Conservation (phyloP, 345 rosid species). For the Bruguiera gymnorhiza region DNA sequence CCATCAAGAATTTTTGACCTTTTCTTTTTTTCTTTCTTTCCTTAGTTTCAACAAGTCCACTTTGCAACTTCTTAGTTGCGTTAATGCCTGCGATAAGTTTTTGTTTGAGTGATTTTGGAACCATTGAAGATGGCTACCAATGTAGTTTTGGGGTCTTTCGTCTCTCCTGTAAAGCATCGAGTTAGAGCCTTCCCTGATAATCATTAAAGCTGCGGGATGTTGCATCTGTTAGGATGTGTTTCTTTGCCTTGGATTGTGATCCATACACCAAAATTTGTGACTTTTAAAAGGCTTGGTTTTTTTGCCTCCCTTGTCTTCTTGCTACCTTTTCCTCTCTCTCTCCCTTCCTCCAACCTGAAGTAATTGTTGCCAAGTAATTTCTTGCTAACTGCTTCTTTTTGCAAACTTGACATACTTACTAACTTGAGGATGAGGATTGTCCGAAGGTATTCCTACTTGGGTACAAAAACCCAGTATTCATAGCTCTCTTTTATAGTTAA, state of each 20-base stretch:
- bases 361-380: constrained; percentile 32
- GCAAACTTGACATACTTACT: constrained; percentile 39
- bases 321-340: constrained; percentile 8
- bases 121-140: background rate
- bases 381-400: constrained; percentile 41
- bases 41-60: background rate
- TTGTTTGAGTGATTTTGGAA: background rate
- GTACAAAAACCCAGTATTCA: constrained; percentile 5
- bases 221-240: constrained; percentile 18
- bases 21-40: background rate
- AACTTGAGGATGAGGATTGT: constrained; percentile 27
- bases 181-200: background rate
- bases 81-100: background rate
- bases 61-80: background rate
- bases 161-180: background rate
- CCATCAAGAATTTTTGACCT: too few relatives aligned
- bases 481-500: background rate
- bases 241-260: constrained; percentile 10
- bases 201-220: constrained; percentile 10
- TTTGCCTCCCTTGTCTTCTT: constrained; percentile 41
- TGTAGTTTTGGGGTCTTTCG: background rate
- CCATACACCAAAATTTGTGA: constrained; percentile 24
- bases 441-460: constrained; percentile 6
- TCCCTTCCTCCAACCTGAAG: constrained; percentile 22
- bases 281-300: constrained; percentile 22